Percentiles rank a stretch among this genome's conserved stretches.
Evolutionary conservation across 352 stramenopile species (phyloP).

Genomic region (Thalassiosira ordinaria): DNA sequence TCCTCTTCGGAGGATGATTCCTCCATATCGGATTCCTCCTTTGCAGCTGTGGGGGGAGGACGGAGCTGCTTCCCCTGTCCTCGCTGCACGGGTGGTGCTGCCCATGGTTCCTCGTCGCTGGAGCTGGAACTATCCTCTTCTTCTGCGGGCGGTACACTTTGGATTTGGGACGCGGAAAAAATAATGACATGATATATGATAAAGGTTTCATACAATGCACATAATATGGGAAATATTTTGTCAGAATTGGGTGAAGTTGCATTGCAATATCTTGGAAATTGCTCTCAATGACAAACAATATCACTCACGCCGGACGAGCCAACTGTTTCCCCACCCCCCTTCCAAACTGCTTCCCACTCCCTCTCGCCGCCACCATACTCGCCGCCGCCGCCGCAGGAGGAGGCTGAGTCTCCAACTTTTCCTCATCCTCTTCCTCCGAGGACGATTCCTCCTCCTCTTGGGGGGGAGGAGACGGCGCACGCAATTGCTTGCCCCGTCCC

Average conservation of each 20-base stretch:
- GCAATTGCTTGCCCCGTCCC: conserved; percentile 69
- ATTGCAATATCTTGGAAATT: too few species aligned
- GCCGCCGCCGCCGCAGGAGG: conserved; percentile 17
- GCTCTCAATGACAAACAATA: background rate
- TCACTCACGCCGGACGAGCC: conserved; percentile 37
- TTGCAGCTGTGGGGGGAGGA: conserved; percentile 40
- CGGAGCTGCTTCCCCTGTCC: conserved; percentile 60
- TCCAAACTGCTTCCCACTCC: conserved; percentile 24
- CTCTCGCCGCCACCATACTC: conserved; percentile 30
- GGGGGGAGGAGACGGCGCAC: conserved; percentile 49
- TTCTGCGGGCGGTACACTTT: conserved; percentile 20
- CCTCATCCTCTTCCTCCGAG: conserved; percentile 40
- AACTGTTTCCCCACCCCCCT: conserved; percentile 39
- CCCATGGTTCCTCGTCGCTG: conserved; percentile 44
- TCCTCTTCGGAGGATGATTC: conserved; percentile 55
- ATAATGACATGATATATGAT: too few species aligned
- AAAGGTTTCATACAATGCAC: too few species aligned
- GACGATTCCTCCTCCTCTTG: conserved; percentile 43
- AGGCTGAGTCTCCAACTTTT: conserved; percentile 43
- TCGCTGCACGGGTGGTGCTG: conserved; percentile 13
- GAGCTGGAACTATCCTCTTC: conserved; percentile 50
- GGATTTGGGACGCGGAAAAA: too few species aligned
- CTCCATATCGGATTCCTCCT: conserved; percentile 69
- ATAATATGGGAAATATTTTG: too few species aligned
- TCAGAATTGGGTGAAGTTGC: too few species aligned